Evolutionary conservation across 371 early-diverging fungal genomes (phyloP), one percentile per base, ranked within the genome.

Genomic region (Capillidium heterosporum): DNA sequence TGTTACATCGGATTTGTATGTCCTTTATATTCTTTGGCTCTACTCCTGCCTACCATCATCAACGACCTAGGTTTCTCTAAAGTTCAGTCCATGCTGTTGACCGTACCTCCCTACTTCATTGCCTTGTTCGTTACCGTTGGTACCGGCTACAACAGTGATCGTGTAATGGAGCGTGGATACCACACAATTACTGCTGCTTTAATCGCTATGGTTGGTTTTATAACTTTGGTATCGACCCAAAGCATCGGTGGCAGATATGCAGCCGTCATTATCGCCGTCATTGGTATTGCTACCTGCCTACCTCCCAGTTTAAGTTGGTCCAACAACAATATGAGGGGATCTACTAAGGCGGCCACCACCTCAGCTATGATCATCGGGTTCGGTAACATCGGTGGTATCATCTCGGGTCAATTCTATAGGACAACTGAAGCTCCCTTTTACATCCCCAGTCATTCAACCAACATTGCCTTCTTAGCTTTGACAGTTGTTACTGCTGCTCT

Each of bases 41-140:
- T 78, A 21, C 82, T 80, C 54, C 57, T 82, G 52, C 80, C 85
- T 0, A 76, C 80, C 51, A 79, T 85, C 53, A 75, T 82, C 60
- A 65, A 65, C 19, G 67, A 72, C 23, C 15, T 57, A 28, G 57
- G 57, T 0, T 28, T 57, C 19, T 19, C 44, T n/a, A 57, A 47
- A 19, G 32, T 76, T 43, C 61, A 64, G 10, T 72, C 76, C 7
- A 72, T 76, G 28, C 69, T 72, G 28, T 68, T 78, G 68, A 62
- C 71, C 21, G 73, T 73, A 0, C 78, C 78, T 17, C 60, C 60
- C 19, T 61, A 58, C 40, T 24, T 62, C 32, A 59, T 76, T 59
- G 75, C 80, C 11, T 77, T 80, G 57, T 32, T 72, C 21, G 62
- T 77, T 44, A 71, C 78, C 26, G 65, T 85, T 44, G 2, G 64